phyloP scores from a whole-genome alignment of 2,329 filamentous ascomycete species.

The Aspergillus sojae region DNA sequence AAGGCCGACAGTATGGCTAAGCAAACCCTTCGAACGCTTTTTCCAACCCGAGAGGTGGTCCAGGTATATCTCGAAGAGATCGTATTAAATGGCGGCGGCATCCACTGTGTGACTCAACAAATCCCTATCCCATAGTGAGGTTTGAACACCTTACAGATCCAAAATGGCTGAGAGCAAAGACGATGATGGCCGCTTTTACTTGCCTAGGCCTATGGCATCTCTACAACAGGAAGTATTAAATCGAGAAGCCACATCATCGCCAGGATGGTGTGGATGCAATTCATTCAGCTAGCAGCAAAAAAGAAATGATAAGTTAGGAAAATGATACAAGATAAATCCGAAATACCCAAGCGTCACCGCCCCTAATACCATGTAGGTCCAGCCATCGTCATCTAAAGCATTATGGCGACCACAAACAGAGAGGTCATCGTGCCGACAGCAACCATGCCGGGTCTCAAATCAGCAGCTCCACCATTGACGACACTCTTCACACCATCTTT shows the following conservation, averaged over 20 bases:
- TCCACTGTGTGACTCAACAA: not conserved
- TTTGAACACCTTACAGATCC: not conserved
- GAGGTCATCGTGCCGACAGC: not conserved
- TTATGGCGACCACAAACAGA: not conserved
- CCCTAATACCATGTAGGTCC: not conserved
- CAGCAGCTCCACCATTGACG: not conserved
- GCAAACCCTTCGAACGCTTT: not conserved
- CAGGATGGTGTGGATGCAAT: not conserved
- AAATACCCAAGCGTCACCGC: not conserved
- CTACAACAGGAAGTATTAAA: not conserved
- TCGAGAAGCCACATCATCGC: not conserved
- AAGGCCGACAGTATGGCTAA: not conserved
- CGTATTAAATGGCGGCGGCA: not conserved
- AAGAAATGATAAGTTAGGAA: not conserved
- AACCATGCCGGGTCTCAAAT: not conserved
- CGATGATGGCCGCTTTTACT: not conserved
- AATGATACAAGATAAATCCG: not conserved
- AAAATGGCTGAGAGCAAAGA: not conserved
- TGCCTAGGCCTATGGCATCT: no score
- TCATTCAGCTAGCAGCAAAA: not conserved
- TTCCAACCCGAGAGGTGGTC: not conserved
- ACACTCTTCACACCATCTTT: not conserved
- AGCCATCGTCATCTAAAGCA: not conserved
- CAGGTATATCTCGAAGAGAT: not conserved
- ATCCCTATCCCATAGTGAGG: not conserved